Evolutionary conservation across 306 rosid species (phyloP), one percentile per base, ranked within the genome.

Genomic region (Bauhinia variegata): DNA sequence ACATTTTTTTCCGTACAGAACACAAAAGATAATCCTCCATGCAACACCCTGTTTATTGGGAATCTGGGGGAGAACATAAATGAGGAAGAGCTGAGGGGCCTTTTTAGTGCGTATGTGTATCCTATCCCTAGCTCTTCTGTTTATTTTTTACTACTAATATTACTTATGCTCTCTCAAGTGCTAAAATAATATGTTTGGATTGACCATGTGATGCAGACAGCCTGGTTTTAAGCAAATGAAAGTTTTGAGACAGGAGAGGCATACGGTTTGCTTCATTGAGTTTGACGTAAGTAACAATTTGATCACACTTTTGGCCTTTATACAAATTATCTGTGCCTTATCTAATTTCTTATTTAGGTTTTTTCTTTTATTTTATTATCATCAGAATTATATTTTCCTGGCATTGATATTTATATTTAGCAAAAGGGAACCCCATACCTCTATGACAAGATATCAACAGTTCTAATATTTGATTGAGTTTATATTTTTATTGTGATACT

Each of bases 201-300:
- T 65, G 71, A 60, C 70, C 74, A 60, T 69, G 31, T 79, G 23
- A 58, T 67, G 81, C 87, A 95, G 99, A 79, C 99, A 91, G 75
- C 95, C 92, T 60, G 99, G 99, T 47, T 95, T 90, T 82, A 95
- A 91, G 89, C 99, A 95, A 85, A 95, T 95, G 97, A 95, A 95
- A 87, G 52, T 88, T 79, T 79, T 95, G 80, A 82, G 99, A 75
- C 99, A 95, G 89, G 99, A 95, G 84, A 87, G 99, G 83, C 99
- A 95, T 76, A 95, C 95, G 48, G 99, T 95, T 64, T 95, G 99
- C 81, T 95, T 95, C 86, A 95, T 95, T 69, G 99, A 95, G 80
- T 95, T 95, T 77, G 97, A 95, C 83, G 99, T n/a, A n/a, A n/a
- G n/a, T 88, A 60, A 72, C 60, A 18, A 41, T 44, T 69, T 61